These are phyloP conservation scores for Herpotrichia juniperi DNA, from an alignment of 2,329 filamentous ascomycete species.

Conservation along the genomic window DNA sequence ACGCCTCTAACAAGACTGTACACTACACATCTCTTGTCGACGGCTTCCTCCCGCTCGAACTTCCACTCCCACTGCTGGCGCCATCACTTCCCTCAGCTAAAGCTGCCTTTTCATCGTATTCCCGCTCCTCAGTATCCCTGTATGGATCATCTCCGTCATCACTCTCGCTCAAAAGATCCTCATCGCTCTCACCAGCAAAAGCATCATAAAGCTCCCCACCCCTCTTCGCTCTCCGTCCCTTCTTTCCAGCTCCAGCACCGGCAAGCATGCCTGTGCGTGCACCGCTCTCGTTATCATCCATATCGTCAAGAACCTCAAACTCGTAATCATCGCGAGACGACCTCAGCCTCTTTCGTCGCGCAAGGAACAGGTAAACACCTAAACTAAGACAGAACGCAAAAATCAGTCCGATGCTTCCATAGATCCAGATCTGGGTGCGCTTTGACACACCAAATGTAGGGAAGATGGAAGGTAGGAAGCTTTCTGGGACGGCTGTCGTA, in stretches of 20 bases:
- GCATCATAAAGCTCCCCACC: conserved; percentile 96
- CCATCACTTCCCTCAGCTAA: conserved; percentile 25
- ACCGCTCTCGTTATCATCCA: conserved; percentile 67
- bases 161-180: conserved; percentile 61
- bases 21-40: conserved; percentile 12
- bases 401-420: conserved; percentile 83
- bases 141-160: conserved; percentile 49
- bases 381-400: conserved; percentile 81
- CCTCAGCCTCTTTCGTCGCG: conserved; percentile 75
- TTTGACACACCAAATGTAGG: conserved; percentile 90
- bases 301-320: conserved; percentile 89
- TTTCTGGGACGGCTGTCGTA: conserved; percentile 39
- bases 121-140: conserved; percentile 33
- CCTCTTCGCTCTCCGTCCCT: conserved; percentile 60
- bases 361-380: conserved; percentile 80
- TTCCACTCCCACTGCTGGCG: conserved; percentile 30
- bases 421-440: conserved; percentile 92
- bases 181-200: conserved; percentile 91
- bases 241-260: conserved; percentile 40
- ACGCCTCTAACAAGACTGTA: not conserved
- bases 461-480: conserved; percentile 82
- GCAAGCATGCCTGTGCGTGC: conserved; percentile 53
- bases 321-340: conserved; percentile 86
- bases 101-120: conserved; percentile 41
- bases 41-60: conserved; percentile 33